These are phyloP conservation scores for Salinomyces thailandicus DNA, from an alignment of 2,329 filamentous ascomycete genomes.

Conservation along the genomic window DNA sequence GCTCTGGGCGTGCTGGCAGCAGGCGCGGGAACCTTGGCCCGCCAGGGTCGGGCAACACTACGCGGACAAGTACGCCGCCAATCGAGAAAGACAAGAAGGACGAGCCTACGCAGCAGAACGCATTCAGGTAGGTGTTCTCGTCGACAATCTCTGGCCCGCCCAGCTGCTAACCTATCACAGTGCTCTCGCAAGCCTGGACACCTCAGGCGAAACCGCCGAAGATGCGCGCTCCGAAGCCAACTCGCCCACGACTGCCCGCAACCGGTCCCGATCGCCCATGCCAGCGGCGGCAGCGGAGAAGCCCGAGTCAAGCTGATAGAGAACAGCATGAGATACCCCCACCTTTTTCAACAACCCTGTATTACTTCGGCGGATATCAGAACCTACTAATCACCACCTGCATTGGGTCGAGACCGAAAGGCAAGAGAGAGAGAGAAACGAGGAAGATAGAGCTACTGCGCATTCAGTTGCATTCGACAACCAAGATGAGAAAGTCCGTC, in stretches of 20 bases:
- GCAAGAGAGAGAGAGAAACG: neutral
- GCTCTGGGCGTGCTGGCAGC: slow-evolving; percentile 73
- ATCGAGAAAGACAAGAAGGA: slow-evolving; percentile 50
- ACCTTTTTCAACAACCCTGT: slow-evolving; percentile 17
- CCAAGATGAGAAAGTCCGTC: no score
- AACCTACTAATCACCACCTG: slow-evolving; percentile 12
- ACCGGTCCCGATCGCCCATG: slow-evolving; percentile 19
- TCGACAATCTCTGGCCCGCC: slow-evolving; percentile 12
- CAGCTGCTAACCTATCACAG: slow-evolving; percentile 28
- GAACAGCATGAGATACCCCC: slow-evolving; percentile 22
- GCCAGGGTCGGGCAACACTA: slow-evolving; percentile 63
- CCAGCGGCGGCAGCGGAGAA: slow-evolving; percentile 17
- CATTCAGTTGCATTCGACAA: slow-evolving; percentile 5
- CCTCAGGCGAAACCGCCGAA: slow-evolving; percentile 50
- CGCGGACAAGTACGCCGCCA: slow-evolving; percentile 80
- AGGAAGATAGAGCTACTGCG: slow-evolving; percentile 1
- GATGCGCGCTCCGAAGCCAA: slow-evolving; percentile 34
- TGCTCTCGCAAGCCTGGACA: slow-evolving; percentile 44
- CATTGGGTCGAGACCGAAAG: slow-evolving; percentile 3
- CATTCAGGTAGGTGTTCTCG: slow-evolving; percentile 69
- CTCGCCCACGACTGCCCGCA: slow-evolving; percentile 22
- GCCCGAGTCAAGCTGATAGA: slow-evolving; percentile 10
- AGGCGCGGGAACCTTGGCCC: slow-evolving; percentile 37
- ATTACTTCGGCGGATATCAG: slow-evolving; percentile 15
- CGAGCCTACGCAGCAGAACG: slow-evolving; percentile 63